Evolutionary conservation across 2,329 filamentous ascomycete genomes (phyloP), one percentile per base, ranked within the genome.

Genomic region (Hypocrella siamensis): DNA sequence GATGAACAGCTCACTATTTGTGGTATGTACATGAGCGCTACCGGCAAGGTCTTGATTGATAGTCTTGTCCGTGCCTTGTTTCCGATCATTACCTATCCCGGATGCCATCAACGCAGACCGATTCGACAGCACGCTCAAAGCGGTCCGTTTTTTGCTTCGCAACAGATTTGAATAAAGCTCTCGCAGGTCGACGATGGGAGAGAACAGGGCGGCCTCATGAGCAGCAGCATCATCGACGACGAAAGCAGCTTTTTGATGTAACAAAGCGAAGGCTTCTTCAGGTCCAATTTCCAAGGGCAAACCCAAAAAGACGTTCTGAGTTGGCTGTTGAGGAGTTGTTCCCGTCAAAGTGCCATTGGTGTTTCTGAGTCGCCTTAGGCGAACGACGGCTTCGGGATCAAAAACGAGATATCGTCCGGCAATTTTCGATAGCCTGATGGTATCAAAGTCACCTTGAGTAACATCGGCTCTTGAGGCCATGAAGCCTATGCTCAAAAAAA

Each of bases 221-320:
- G 70, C 73, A 32, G 67, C 62, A 32, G 65, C 63, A 55, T 93
- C 86, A 51, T 94, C 83, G 44, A 88, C 75, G 42, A 93, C 66
- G 54, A 79, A 83, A 26, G 75, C 88, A 43, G 75, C 70, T 36
- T 71, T 74, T 43, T 77, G 78, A 42, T 84, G 77, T 36, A 93
- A 75, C 18, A 98, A 67, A 33, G 90, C 58, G 40, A 75, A 70
- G 4, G 79, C 86, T 60, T 98, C 90, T 57, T 96, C 90, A 2
- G 83, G 78, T 61, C 90, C 82, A 28, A 98, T 65, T 60, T 94
- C 80, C 17, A 96, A 60, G 3, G 90, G 90, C 31, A 96, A 60
- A 28, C 86, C 83, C 36, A 88, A 70, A 51, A 96, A 96, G 35
- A 93, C 70, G 57, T 93, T 96, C 57, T 98, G 90, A 44, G 92